A percentile compares a stretch with the other conserved stretches of the same genome.
Conservation (phyloP, 2,329 filamentous ascomycete species). For the Diaporthe ilicicola region DNA sequence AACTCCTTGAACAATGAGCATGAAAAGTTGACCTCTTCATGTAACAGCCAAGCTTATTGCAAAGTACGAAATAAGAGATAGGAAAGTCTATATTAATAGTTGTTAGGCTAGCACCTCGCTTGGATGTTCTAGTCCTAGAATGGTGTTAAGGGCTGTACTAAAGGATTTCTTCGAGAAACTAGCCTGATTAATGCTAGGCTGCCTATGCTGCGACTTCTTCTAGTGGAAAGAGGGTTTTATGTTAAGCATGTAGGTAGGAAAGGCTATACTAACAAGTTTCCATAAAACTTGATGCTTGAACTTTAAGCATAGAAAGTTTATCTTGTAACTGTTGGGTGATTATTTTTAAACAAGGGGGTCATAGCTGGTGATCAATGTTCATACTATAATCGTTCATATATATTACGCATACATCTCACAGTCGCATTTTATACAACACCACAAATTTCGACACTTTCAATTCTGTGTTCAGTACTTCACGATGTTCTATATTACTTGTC, state of each 20-base stretch:
- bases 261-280: background rate
- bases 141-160: background rate
- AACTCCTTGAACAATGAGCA: background rate
- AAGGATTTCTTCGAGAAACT: background rate
- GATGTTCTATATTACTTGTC: background rate
- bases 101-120: background rate
- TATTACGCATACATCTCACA: background rate
- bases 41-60: background rate
- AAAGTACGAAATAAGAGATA: background rate
- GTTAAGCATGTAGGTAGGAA: background rate
- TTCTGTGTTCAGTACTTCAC: background rate
- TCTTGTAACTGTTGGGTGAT: background rate
- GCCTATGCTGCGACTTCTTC: background rate
- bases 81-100: background rate
- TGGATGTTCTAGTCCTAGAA: background rate
- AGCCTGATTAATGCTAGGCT: background rate
- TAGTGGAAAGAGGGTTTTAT: background rate
- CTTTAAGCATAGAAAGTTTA: background rate
- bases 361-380: background rate
- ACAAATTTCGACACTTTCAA: background rate
- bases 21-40: background rate
- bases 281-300: background rate
- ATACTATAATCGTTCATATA: background rate
- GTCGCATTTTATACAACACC: background rate
- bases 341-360: background rate